These are phyloP conservation scores for Graphilbum ipis-grandicollis DNA, from an alignment of 2,329 filamentous ascomycete species.

Conservation along the genomic window DNA sequence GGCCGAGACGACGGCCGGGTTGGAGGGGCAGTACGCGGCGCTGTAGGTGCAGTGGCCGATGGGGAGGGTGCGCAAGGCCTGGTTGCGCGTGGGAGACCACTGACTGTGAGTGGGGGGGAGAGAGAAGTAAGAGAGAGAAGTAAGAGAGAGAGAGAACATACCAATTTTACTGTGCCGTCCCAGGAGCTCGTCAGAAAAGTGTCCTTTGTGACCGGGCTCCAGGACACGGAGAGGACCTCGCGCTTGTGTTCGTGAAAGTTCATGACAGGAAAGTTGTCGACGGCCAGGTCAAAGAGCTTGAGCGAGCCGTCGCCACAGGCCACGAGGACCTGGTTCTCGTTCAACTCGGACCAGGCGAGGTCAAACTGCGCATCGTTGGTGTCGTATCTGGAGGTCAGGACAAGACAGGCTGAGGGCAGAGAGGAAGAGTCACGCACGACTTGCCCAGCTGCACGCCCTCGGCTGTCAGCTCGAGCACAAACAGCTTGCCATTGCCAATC, in stretches of 20 bases:
- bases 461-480: slow-evolving; percentile 65
- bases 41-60: slow-evolving; percentile 91
- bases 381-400: slow-evolving; percentile 50
- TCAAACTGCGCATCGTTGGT: slow-evolving; percentile 97
- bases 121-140: neutral
- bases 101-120: slow-evolving; percentile 15
- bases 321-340: slow-evolving; percentile 84
- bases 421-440: slow-evolving; percentile 31
- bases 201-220: slow-evolving; percentile 84
- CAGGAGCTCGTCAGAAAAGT: slow-evolving; percentile 83
- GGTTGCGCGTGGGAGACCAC: slow-evolving; percentile 68
- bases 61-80: slow-evolving; percentile 70
- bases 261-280: slow-evolving; percentile 73
- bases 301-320: slow-evolving; percentile 87
- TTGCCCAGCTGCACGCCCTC: slow-evolving; percentile 74
- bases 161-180: slow-evolving; percentile 90
- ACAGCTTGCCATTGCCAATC: slow-evolving; percentile 86
- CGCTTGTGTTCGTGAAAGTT: slow-evolving; percentile 87
- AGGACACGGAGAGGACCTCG: slow-evolving; percentile 82
- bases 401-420: neutral
- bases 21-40: slow-evolving; percentile 77
- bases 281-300: slow-evolving; percentile 77
- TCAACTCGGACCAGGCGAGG: slow-evolving; percentile 83
- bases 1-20: slow-evolving; percentile 67
- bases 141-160: slow-evolving; percentile 17